These are phyloP conservation scores for Scalesia atractyloides DNA, from an alignment of 129 eudicot genomes.

Conservation along the genomic window DNA sequence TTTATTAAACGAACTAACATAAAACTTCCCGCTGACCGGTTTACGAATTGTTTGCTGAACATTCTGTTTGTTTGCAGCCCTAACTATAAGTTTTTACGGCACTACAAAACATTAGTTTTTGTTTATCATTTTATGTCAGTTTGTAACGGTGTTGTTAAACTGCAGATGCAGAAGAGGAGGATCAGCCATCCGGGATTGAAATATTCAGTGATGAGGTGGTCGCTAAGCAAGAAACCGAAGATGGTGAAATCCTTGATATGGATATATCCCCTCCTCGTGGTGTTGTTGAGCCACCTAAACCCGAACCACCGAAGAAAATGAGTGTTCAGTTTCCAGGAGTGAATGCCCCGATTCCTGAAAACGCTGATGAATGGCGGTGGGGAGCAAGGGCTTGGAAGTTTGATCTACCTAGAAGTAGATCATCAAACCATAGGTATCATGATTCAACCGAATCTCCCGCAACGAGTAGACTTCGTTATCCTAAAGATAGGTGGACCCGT, in stretches of 20 bases:
- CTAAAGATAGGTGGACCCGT: conserved; percentile 52
- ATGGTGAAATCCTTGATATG: conserved; percentile 72
- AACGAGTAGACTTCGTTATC: conserved; percentile 33
- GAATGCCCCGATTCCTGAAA: conserved; percentile 78
- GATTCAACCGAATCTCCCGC: conserved; percentile 36
- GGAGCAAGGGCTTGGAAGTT: conserved; percentile 50
- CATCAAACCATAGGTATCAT: conserved; percentile 44
- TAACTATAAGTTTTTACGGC: neutral
- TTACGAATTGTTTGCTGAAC: too few relatives aligned
- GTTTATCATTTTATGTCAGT: neutral
- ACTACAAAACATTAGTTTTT: neutral
- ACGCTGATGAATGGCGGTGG: conserved; percentile 83
- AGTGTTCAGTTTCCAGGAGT: conserved; percentile 82
- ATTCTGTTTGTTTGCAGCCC: too few relatives aligned
- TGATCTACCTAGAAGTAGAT: conserved; percentile 45
- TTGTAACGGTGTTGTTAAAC: neutral
- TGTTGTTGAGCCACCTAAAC: conserved; percentile 20
- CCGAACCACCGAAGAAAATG: conserved; percentile 59
- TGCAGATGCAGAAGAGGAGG: conserved; percentile 64
- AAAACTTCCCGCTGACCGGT: too few relatives aligned
- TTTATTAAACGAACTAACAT: too few relatives aligned
- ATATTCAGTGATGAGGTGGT: conserved; percentile 65
- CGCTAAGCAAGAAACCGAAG: conserved; percentile 59
- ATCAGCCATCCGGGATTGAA: conserved; percentile 83
- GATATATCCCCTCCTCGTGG: conserved; percentile 37